Conservation (phyloP, 768 basidiomycete species). For the Gelatoporia subvermispora region DNA sequence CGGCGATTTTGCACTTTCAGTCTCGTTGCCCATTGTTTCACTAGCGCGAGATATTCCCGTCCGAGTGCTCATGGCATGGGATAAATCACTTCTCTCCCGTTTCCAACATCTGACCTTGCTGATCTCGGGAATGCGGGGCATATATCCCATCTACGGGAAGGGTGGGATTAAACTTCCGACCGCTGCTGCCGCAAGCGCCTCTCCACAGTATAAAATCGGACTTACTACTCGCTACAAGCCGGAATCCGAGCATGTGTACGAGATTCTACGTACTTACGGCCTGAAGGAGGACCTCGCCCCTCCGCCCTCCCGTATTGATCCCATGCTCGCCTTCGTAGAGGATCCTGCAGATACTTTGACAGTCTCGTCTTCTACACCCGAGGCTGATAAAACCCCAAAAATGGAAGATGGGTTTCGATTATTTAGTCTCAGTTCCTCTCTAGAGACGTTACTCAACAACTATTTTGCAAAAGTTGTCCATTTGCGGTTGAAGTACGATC, state of each 20-base stretch:
- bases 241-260: slow-evolving; percentile 38
- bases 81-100: slow-evolving; percentile 53
- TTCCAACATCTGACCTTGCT: slow-evolving; percentile 60
- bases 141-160: slow-evolving; percentile 47
- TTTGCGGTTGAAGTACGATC: slow-evolving; percentile 41
- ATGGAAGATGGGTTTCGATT: slow-evolving; percentile 37
- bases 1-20: slow-evolving; percentile 49
- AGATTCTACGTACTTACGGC: slow-evolving; percentile 47
- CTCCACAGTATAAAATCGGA: slow-evolving; percentile 56
- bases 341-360: neutral
- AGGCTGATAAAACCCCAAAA: slow-evolving; percentile 2
- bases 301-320: no score
- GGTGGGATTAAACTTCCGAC: slow-evolving; percentile 36
- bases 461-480: slow-evolving; percentile 50
- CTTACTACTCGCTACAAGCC: slow-evolving; percentile 61
- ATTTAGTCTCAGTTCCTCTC: slow-evolving; percentile 59
- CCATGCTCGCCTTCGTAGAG: no score
- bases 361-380: slow-evolving; percentile 14
- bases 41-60: slow-evolving; percentile 52
- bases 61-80: slow-evolving; percentile 72
- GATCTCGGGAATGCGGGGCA: slow-evolving; percentile 48
- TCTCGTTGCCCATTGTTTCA: slow-evolving; percentile 51
- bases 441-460: slow-evolving; percentile 58
- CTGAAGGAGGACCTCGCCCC: slow-evolving; percentile 29
- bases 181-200: slow-evolving; percentile 31